phyloP scores from a whole-genome alignment of 352 stramenopile species.

The Phytophthora podocarpi region DNA sequence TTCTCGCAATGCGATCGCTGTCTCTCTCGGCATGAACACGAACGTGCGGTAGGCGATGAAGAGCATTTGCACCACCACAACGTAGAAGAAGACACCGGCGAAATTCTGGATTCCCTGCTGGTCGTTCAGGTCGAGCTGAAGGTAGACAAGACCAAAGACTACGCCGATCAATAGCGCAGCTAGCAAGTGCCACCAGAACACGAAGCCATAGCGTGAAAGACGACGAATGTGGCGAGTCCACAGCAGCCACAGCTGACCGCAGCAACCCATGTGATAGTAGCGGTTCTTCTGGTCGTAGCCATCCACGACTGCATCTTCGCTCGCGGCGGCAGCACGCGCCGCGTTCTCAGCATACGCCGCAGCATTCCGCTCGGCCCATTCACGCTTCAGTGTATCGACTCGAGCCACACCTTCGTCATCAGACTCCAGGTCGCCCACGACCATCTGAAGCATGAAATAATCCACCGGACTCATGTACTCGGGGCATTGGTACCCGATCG shows the following conservation, averaged over 20 bases:
- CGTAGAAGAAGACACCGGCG: conserved; percentile 55
- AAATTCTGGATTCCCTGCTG: conserved; percentile 65
- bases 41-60: conserved; percentile 45
- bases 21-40: conserved; percentile 43
- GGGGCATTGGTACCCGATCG: conserved; percentile 53
- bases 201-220: conserved; percentile 46
- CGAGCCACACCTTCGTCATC: conserved; percentile 37
- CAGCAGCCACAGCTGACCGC: conserved; percentile 36
- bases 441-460: conserved; percentile 69
- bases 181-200: conserved; percentile 48
- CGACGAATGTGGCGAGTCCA: conserved; percentile 44
- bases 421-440: conserved; percentile 26
- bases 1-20: conserved; percentile 49
- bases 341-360: conserved; percentile 23
- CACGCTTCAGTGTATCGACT: conserved; percentile 35
- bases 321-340: conserved; percentile 4
- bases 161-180: conserved; percentile 54
- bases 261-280: conserved; percentile 41
- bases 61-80: conserved; percentile 56
- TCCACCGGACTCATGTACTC: conserved; percentile 67
- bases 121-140: conserved; percentile 47
- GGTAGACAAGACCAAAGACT: conserved; percentile 48
- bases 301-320: conserved; percentile 18
- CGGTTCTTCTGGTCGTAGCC: conserved; percentile 31
- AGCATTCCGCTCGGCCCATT: conserved; percentile 37